phyloP scores from a whole-genome alignment of 1,284 basidiomycete species.

The Irpex sp. region DNA sequence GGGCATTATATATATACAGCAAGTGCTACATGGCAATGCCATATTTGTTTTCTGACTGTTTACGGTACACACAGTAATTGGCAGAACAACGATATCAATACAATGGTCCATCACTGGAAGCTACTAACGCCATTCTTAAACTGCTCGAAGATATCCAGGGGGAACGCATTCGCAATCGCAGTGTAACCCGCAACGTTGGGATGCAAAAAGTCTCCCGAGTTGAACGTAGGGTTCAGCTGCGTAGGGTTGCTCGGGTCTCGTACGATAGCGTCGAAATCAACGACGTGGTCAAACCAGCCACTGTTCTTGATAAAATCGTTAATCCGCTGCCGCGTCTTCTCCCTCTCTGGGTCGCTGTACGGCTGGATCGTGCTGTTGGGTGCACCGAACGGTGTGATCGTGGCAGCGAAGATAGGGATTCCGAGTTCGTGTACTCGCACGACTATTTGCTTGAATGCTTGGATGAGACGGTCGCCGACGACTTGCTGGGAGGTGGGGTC shows the following conservation, averaged over 20 bases:
- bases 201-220: conserved; percentile 46
- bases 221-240: conserved; percentile 34
- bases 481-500: conserved; percentile 32
- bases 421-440: conserved; percentile 37
- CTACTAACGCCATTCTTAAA: conserved; percentile 22
- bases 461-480: conserved; percentile 39
- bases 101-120: neutral
- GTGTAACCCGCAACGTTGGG: conserved; percentile 43
- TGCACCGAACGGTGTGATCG: conserved; percentile 46
- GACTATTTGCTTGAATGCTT: conserved; percentile 42
- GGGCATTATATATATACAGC: too few species aligned
- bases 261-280: conserved; percentile 45
- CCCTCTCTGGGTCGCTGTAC: conserved; percentile 36
- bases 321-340: conserved; percentile 38
- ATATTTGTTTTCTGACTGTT: too few species aligned
- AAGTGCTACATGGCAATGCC: too few species aligned
- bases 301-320: conserved; percentile 41
- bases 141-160: conserved; percentile 33
- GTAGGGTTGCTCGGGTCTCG: conserved; percentile 35
- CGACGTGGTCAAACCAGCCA: conserved; percentile 41
- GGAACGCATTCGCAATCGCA: conserved; percentile 38
- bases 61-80: too few species aligned
- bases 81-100: neutral
- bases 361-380: conserved; percentile 32
- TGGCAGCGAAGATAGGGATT: conserved; percentile 44